Conservation (phyloP, 1,284 basidiomycete species). For the Tausonia pullulans region DNA sequence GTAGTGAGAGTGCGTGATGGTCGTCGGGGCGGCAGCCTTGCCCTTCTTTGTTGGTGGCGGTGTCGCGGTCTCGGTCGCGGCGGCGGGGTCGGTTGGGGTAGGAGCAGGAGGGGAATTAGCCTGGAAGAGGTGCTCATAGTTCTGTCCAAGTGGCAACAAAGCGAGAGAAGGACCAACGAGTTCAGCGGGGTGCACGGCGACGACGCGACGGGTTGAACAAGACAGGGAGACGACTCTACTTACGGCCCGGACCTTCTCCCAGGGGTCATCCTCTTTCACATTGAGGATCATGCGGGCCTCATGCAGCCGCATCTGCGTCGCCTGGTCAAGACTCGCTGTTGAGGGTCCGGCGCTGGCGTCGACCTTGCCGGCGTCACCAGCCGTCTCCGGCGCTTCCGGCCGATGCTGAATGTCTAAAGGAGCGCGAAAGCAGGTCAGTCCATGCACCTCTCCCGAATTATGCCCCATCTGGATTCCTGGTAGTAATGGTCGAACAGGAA, state of each 20-base stretch:
- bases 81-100: constrained; percentile 41
- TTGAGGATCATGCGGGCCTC: constrained; percentile 94
- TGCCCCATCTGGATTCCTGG: too few species aligned
- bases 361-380: constrained; percentile 55
- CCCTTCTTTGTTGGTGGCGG: constrained; percentile 22
- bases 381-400: constrained; percentile 37
- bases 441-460: too few species aligned
- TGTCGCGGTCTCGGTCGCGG: constrained; percentile 21
- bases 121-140: constrained; percentile 87
- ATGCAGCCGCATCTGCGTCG: constrained; percentile 87
- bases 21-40: constrained; percentile 25
- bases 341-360: constrained; percentile 58
- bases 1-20: constrained; percentile 65
- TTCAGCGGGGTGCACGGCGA: neutral
- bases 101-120: constrained; percentile 61
- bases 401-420: constrained; percentile 21
- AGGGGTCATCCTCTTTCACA: constrained; percentile 58
- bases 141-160: constrained; percentile 39
- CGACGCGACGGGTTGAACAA: neutral
- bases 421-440: too few species aligned
- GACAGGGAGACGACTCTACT: constrained; percentile 23
- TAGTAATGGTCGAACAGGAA: too few species aligned
- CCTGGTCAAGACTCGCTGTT: constrained; percentile 64
- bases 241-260: constrained; percentile 65
- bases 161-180: neutral